These are phyloP conservation scores for Haberlea rhodopensis DNA, from an alignment of 257 asterid genomes.

Conservation along the genomic window DNA sequence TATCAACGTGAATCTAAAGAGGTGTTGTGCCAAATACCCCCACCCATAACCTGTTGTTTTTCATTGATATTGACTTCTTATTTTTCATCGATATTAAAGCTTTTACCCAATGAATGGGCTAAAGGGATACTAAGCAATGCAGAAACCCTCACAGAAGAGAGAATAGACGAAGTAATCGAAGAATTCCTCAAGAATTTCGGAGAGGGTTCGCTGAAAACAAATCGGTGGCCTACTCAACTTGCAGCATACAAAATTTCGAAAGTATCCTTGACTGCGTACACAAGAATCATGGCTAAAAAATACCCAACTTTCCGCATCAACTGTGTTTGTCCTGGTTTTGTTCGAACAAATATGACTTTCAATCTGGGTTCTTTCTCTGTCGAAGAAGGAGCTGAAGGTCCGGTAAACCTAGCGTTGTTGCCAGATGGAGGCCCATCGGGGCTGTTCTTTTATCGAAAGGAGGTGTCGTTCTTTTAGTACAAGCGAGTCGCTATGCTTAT, in stretches of 20 bases:
- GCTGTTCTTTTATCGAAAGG: background rate
- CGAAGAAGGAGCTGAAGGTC: background rate
- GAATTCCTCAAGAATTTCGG: slow-evolving; percentile 36
- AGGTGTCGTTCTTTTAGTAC: background rate
- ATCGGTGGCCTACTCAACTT: slow-evolving; percentile 39
- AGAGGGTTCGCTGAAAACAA: slow-evolving; percentile 32
- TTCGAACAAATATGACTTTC: background rate
- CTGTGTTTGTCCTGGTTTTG: background rate
- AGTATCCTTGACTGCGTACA: slow-evolving; percentile 51
- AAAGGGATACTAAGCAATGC: slow-evolving; percentile 29
- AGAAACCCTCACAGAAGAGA: slow-evolving; percentile 39
- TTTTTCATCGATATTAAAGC: slow-evolving; percentile 25
- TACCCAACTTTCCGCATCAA: background rate
- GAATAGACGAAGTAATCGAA: slow-evolving; percentile 36
- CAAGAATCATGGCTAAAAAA: background rate
- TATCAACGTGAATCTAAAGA: too few relatives aligned
- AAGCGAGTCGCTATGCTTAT: background rate
- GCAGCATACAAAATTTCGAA: slow-evolving; percentile 55
- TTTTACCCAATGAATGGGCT: slow-evolving; percentile 44
- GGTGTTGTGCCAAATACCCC: too few relatives aligned
- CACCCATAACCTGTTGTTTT: background rate
- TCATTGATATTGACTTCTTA: background rate
- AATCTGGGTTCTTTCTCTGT: background rate
- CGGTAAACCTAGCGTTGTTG: background rate
- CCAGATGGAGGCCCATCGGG: background rate